Conservation (phyloP, 257 asterid species). For the Verbena officinalis region DNA sequence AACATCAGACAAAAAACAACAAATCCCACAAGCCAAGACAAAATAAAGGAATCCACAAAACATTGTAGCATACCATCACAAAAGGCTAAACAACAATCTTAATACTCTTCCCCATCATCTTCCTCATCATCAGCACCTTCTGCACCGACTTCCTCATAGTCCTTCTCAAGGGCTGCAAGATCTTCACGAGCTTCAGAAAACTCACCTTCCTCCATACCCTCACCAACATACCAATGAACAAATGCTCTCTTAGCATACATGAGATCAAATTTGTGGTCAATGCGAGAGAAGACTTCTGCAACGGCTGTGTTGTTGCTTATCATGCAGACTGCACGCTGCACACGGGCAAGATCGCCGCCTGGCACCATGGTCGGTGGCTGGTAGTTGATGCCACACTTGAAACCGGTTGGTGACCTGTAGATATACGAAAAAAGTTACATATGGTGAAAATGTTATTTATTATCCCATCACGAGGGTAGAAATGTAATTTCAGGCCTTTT, state of each 20-base stretch:
- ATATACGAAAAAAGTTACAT: background rate
- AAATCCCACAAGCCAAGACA: background rate
- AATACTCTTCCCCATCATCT: constrained; percentile 26
- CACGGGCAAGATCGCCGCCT: constrained; percentile 18
- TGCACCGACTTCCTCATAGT: constrained; percentile 18
- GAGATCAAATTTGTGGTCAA: constrained; percentile 23
- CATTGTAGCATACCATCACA: background rate
- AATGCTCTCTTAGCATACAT: constrained; percentile 26
- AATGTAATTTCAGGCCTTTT: no score
- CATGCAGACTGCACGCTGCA: constrained; percentile 26
- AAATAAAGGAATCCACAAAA: background rate
- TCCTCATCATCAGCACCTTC: constrained; percentile 24
- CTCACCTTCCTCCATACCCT: constrained; percentile 26
- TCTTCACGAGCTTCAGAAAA: constrained; percentile 21
- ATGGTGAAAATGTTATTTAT: background rate
- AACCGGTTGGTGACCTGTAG: constrained; percentile 26
- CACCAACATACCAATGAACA: constrained; percentile 26
- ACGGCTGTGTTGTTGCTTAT: constrained; percentile 20
- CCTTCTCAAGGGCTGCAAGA: constrained; percentile 3
- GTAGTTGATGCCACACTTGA: constrained; percentile 30
- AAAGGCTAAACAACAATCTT: background rate
- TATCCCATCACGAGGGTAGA: no score
- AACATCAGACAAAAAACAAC: background rate
- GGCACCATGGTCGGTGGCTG: constrained; percentile 16
- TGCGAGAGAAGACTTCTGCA: constrained; percentile 20